phyloP scores from a whole-genome alignment of 768 basidiomycete species.

The Coprinopsis cinerea region DNA sequence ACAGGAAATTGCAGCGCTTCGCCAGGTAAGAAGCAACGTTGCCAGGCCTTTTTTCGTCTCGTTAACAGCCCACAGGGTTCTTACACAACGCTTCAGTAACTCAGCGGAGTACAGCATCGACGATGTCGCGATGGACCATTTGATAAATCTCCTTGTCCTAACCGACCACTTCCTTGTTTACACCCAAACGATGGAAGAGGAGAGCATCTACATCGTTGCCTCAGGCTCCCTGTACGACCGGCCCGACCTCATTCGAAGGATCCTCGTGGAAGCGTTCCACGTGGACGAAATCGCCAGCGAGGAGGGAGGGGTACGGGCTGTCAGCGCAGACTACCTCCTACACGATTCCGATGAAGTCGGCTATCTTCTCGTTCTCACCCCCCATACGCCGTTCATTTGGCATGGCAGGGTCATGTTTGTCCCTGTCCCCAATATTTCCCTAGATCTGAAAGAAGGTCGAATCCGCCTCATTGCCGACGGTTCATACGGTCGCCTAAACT shows the following conservation, averaged over 20 bases:
- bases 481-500: constrained; percentile 63
- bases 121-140: constrained; percentile 64
- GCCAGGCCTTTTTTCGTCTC: constrained; percentile 5
- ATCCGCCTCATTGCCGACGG: constrained; percentile 92
- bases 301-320: constrained; percentile 41
- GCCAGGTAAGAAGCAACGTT: constrained; percentile 51
- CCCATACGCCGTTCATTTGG: constrained; percentile 85
- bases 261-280: constrained; percentile 83
- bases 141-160: constrained; percentile 72
- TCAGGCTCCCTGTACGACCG: constrained; percentile 69
- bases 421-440: constrained; percentile 67
- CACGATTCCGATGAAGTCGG: constrained; percentile 55
- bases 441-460: constrained; percentile 82
- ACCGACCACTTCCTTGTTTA: constrained; percentile 94
- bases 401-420: constrained; percentile 81
- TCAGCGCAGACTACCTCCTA: constrained; percentile 33
- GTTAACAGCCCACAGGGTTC: constrained; percentile 35
- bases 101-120: constrained; percentile 88
- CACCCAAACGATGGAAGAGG: constrained; percentile 77
- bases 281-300: constrained; percentile 58
- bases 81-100: constrained; percentile 87
- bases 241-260: constrained; percentile 68
- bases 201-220: constrained; percentile 90
- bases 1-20: constrained; percentile 91
- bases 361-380: constrained; percentile 85